Evolutionary conservation across 2,329 filamentous ascomycete species (phyloP), one percentile per base, ranked within the genome.

Genomic region (Venturia oleaginea): DNA sequence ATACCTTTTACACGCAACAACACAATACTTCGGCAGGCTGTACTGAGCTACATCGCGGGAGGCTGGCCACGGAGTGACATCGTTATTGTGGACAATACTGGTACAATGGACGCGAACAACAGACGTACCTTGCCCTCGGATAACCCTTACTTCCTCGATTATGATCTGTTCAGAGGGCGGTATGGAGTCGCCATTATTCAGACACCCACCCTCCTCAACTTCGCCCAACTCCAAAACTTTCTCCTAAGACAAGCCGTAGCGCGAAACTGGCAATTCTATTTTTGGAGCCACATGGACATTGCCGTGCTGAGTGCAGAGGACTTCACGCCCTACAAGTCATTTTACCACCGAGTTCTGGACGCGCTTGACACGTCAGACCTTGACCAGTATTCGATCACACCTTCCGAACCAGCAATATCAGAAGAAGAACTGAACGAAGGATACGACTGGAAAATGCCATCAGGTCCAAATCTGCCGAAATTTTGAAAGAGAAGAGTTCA

Each of bases 1-100:
- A 83, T 86, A 66, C 81, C 83, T n/a, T 86, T 86, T 73, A 84
- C 83, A 0, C 76, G 82, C 40, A 79, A 80, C 64, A 84, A 80
- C 79, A 78, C 79, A 2, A 74, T 85, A 65, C 76, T 86, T 1
- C 77, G 83, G 17, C 84, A 86, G 72, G 75, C 79, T 3, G 79
- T 86, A 1, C 77, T 84, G 11, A 80, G 77, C 13, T 86, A 86
- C 71, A 80, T 86, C 67, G 81, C 83, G 0, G 81, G 82, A 2
- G 84, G 83, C 60, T 86, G 83, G 83, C 84, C 83, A 1, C 72
- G 81, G 0, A 75, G 75, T 24, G 78, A 85, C 67, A 84, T 86
- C 66, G 81, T 82, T 67, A 79, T 86, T 1, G 72, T 86, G 34
- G 84, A 86, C 69, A 86, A 86, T 72, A 86, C 80, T 5, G 83